Conservation (phyloP, 1,139 yeast genomes). For the Blastobotrys illinoisensis region DNA sequence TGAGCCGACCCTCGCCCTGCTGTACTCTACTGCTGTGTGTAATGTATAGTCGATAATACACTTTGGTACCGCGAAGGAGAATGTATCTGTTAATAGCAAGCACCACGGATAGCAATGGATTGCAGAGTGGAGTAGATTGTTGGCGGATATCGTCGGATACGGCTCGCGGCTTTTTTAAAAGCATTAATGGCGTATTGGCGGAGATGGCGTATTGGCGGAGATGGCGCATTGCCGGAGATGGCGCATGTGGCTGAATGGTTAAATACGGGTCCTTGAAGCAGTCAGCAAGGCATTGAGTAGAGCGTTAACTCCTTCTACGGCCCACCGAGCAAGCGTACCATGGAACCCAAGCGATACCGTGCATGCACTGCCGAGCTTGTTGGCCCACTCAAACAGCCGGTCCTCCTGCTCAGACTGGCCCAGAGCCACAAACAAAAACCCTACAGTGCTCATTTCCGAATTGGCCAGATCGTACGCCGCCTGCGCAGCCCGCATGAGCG, state of each 20-base stretch:
- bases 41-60: no score
- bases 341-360: slow-evolving; percentile 61
- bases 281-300: slow-evolving; percentile 39
- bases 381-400: slow-evolving; percentile 58
- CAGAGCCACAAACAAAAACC: slow-evolving; percentile 42
- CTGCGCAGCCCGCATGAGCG: slow-evolving; percentile 24
- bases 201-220: no score
- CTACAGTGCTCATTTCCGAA: slow-evolving; percentile 9
- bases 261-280: slow-evolving; percentile 4
- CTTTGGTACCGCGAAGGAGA: no score
- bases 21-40: not conserved
- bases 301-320: slow-evolving; percentile 74
- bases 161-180: no score
- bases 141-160: no score
- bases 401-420: slow-evolving; percentile 50
- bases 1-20: not conserved
- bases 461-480: slow-evolving; percentile 16
- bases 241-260: no score
- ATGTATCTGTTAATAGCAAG: no score
- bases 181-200: no score
- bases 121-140: no score
- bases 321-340: slow-evolving; percentile 60
- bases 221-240: no score
- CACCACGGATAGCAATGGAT: no score
- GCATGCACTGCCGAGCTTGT: slow-evolving; percentile 20